These are phyloP conservation scores for Fremontodendron californicum DNA, from an alignment of 345 rosid species.

Conservation along the genomic window DNA sequence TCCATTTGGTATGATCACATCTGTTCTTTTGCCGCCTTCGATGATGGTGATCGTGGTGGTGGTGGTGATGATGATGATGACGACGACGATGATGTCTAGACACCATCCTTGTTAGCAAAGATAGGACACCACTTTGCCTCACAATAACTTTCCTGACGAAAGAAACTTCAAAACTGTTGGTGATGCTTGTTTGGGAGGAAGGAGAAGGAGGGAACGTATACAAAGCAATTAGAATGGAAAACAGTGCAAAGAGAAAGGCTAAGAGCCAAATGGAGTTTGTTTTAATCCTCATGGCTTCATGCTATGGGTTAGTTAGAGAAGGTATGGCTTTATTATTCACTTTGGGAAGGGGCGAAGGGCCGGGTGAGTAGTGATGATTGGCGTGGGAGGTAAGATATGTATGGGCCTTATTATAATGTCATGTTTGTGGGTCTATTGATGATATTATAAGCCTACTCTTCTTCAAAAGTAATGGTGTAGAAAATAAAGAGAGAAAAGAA, in stretches of 20 bases:
- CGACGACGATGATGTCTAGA: background rate
- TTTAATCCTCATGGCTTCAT: slow-evolving; percentile 24
- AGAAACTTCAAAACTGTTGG: background rate
- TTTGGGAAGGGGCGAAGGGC: background rate
- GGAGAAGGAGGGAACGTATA: slow-evolving; percentile 17
- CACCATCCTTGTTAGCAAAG: slow-evolving; percentile 9
- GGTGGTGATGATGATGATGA: background rate
- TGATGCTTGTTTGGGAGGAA: background rate
- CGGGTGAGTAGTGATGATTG: slow-evolving; percentile 5
- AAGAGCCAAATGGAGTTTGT: slow-evolving; percentile 34
- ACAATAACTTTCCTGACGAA: slow-evolving; percentile 13
- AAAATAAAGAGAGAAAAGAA: background rate
- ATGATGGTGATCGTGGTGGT: slow-evolving; percentile 18
- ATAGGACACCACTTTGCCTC: slow-evolving; percentile 16
- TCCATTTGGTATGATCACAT: slow-evolving; percentile 39
- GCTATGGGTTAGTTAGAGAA: background rate
- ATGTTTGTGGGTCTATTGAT: background rate
- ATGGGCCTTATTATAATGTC: background rate
- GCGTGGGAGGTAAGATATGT: slow-evolving; percentile 13
- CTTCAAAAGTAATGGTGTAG: background rate
- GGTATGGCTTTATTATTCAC: background rate
- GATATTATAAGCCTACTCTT: background rate
- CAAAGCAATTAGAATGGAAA: slow-evolving; percentile 32
- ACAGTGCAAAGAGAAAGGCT: slow-evolving; percentile 32
- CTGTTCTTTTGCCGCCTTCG: slow-evolving; percentile 6